Evolutionary conservation across 805 yeast genomes (phyloP), one percentile per base, ranked within the genome.

Genomic region (Teunomyces pallodes): DNA sequence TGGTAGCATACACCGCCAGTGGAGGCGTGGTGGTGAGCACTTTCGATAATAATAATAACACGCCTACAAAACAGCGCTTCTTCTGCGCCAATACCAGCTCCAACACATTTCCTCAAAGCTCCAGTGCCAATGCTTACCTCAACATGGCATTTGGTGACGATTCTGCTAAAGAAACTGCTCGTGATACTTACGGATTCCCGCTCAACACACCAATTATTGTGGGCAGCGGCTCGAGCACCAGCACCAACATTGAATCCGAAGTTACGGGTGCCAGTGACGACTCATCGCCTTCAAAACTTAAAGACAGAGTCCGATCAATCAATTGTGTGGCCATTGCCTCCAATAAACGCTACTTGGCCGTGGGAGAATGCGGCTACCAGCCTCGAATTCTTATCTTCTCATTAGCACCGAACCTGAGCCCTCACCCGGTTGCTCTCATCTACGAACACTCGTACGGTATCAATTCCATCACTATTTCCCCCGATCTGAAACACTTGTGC

Each of bases 351-450:
- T 54, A 80, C 4, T 60, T 86, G 24, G 90, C 90, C 0, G 80
- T 84, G 12, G 92, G 92, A 2, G 92, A 86, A 58, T 62, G 75
- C 0, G 91, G 91, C 0, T 83, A 82, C 51, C 81, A 76, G 53
- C 92, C 92, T 1, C 68, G 90, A 14, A 73, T 86, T 1, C 63
- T 84, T 16, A 54, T 85, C 10, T 85, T 76, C 56, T 82, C 87
- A 2, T 63, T 83, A 12, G 83, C 84, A 0, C 69, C 75, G 12
- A 75, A 75, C 51, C 71, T 81, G 42, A 57, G 69, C 9, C 57
- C 65, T 4, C 62, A 58, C n/a, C 87, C 89, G 0, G 61, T 83
- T 5, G 77, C 79, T 7, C 67, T 76, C 12, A 74, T 83, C 1
- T 64, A 72, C 46, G 90, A 84, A 51, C 94, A 86, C 62, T 71